phyloP scores from a whole-genome alignment of 768 basidiomycete species.

The Trametes meyenii region DNA sequence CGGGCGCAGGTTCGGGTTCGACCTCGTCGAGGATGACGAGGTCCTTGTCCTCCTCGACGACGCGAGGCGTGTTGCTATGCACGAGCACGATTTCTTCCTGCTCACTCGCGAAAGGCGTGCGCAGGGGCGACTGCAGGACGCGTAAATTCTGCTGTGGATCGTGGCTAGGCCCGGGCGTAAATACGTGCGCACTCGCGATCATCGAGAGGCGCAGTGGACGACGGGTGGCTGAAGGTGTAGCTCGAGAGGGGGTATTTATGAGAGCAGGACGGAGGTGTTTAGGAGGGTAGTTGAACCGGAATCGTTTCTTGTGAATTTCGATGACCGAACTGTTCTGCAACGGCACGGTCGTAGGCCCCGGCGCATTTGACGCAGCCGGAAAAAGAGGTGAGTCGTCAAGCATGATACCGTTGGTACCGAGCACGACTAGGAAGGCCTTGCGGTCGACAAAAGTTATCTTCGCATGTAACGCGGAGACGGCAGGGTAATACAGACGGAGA shows the following conservation, averaged over 20 bases:
- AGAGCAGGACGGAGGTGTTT: conserved; percentile 60
- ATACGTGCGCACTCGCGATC: conserved; percentile 75
- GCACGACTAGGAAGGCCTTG: conserved; percentile 70
- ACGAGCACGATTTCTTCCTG: conserved; percentile 55
- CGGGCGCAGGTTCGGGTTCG: conserved; percentile 25
- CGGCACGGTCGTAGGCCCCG: conserved; percentile 56
- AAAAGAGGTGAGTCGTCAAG: conserved; percentile 68
- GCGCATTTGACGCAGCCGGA: conserved; percentile 41
- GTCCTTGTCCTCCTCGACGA: conserved; percentile 67
- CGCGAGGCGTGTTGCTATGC: conserved; percentile 64
- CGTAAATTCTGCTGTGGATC: conserved; percentile 66
- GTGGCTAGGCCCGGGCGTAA: conserved; percentile 62
- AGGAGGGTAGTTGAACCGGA: conserved; percentile 75
- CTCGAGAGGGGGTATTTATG: conserved; percentile 38
- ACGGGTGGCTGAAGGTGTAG: conserved; percentile 45
- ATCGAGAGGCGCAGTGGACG: conserved; percentile 69
- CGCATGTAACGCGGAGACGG: conserved; percentile 65
- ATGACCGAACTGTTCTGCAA: conserved; percentile 67
- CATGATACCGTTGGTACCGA: conserved; percentile 57
- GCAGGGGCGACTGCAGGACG: conserved; percentile 62
- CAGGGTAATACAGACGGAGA: conserved; percentile 69
- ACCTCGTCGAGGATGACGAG: conserved; percentile 75
- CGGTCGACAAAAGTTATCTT: conserved; percentile 66
- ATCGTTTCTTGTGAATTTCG: conserved; percentile 69
- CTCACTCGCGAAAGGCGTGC: conserved; percentile 37